These are phyloP conservation scores for Suillus weaverae DNA, from an alignment of 768 basidiomycete genomes.

Conservation along the genomic window DNA sequence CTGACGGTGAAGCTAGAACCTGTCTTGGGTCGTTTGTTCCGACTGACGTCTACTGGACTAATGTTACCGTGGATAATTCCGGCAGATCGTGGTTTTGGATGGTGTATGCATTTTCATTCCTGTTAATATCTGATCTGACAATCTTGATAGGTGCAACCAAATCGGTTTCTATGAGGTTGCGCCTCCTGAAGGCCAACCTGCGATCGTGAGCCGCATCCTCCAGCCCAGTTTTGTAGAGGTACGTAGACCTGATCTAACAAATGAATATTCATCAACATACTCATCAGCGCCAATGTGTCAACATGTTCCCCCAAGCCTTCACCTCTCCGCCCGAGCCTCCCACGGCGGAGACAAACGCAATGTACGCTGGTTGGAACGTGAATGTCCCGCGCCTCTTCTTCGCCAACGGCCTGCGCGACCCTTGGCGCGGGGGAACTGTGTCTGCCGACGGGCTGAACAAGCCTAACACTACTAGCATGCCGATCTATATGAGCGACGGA, in stretches of 20 bases:
- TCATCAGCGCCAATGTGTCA: constrained; percentile 62
- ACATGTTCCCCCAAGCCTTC: constrained; percentile 65
- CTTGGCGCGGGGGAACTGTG: constrained; percentile 70
- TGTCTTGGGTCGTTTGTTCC: constrained; percentile 45
- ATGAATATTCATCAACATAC: background rate
- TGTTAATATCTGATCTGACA: constrained; percentile 1
- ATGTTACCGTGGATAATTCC: constrained; percentile 54
- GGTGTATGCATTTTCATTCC: constrained; percentile 40
- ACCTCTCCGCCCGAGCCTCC: constrained; percentile 45
- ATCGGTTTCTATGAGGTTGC: constrained; percentile 52
- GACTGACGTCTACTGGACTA: constrained; percentile 45
- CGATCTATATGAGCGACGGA: constrained; percentile 58
- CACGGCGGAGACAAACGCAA: constrained; percentile 42
- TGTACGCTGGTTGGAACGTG: constrained; percentile 68
- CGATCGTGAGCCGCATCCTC: constrained; percentile 35
- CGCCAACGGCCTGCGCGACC: constrained; percentile 64
- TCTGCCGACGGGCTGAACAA: constrained; percentile 53
- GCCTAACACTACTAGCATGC: constrained; percentile 51
- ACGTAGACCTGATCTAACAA: background rate
- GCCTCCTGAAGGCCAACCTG: constrained; percentile 37
- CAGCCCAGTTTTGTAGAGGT: constrained; percentile 32
- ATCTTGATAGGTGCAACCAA: constrained; percentile 57
- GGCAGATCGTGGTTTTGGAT: constrained; percentile 73
- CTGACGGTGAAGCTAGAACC: constrained; percentile 40
- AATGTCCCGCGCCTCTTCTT: constrained; percentile 61